Base-by-base conservation (phyloP, 169 alveolate species). In the Plasmodium vivax region DNA sequence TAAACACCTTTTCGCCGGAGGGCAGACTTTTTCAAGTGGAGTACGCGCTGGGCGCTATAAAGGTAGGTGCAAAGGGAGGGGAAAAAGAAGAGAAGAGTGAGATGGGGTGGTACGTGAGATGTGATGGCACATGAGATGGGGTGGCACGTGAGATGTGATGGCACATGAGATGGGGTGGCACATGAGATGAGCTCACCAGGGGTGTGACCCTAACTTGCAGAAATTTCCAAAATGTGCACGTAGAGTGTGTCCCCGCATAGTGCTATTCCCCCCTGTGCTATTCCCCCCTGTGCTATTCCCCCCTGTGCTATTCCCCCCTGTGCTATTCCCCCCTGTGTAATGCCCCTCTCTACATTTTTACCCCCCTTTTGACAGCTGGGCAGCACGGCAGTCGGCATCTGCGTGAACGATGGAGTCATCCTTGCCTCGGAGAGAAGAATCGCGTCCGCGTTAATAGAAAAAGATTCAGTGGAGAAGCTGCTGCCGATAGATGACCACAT, bases 1-100 rank as follows among this genome's bases (percentile, higher is more conserved):
- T 99, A 38, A 99, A 99, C 90, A 99, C 99, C 84, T 99, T 99
- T 96, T 98, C 99, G 56, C 99, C 99, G 6, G 99, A 98, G 87
- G 99, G 99, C 9, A 96, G 99, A 30, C 97, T 99, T 43, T 98
- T 98, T 95, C 99, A 99, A 95, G 99, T 99, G 43, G 99, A 99
- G 80, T 98, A 98, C 88, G 99, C 99, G 34, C 93, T 98, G 58
- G 99, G 99, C 92, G 99, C 99, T 41, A 98, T 98, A 74, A 98
- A 98, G 96, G 98, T 97, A 97, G 68, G 94, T 38, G 34, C 38
- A 38, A 45, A 5, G 14, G 30, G 56, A 43, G 30, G 34, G 58
- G 2, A 30, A 68, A 30, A 68, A 30, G 23, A 30, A 23, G 10
- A 68, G 5, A 62, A 27, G 19, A 27, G 19, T 10, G 9, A 14